Conservation (phyloP, 768 basidiomycete species). For the Amanita pseudoporphyria region DNA sequence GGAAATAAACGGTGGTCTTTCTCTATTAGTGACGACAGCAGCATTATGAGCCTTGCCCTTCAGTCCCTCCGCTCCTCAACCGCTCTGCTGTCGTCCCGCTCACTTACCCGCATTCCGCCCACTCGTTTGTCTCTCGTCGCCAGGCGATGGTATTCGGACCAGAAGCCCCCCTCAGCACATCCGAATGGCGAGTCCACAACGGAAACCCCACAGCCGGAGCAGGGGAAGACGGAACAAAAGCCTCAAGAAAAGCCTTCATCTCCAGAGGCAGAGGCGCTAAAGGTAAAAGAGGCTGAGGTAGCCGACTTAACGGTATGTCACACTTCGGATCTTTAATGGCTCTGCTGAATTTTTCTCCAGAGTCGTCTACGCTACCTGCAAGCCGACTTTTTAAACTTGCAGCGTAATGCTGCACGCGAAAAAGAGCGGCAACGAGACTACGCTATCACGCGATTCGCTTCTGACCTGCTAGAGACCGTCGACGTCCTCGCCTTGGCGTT, state of each 20-base stretch:
- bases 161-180: slow-evolving; percentile 29
- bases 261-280: slow-evolving; percentile 45
- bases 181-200: too few relatives aligned
- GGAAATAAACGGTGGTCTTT: slow-evolving; percentile 10
- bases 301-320: slow-evolving; percentile 69
- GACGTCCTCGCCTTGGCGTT: slow-evolving; percentile 85
- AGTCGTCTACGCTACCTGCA: slow-evolving; percentile 84
- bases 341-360: slow-evolving; percentile 32
- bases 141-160: slow-evolving; percentile 59
- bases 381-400: slow-evolving; percentile 93
- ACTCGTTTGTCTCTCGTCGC: slow-evolving; percentile 21
- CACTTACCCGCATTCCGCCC: too few relatives aligned
- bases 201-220: slow-evolving; percentile 17
- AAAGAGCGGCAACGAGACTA: slow-evolving; percentile 90
- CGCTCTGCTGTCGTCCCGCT: slow-evolving; percentile 42
- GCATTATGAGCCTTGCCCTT: slow-evolving; percentile 47
- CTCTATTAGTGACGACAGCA: background rate
- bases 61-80: slow-evolving; percentile 51
- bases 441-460: slow-evolving; percentile 86
- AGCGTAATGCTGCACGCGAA: slow-evolving; percentile 85
- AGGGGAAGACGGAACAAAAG: slow-evolving; percentile 13
- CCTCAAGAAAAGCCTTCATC: slow-evolving; percentile 17
- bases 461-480: slow-evolving; percentile 81
- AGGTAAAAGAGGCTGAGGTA: slow-evolving; percentile 75
- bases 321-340: background rate